phyloP scores from a whole-genome alignment of 768 basidiomycete species.

The Panaeolus papilionaceus region DNA sequence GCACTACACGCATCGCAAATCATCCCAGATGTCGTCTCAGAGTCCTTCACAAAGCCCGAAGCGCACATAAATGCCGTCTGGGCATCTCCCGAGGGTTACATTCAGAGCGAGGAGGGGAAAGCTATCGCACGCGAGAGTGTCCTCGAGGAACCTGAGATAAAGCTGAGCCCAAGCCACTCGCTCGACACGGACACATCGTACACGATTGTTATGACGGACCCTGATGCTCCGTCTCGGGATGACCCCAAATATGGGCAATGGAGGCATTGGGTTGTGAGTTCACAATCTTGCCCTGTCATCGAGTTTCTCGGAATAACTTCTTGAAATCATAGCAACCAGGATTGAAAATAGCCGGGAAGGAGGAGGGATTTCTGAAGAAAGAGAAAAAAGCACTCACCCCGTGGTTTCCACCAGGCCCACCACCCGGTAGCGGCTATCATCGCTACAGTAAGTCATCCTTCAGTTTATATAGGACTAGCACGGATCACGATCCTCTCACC shows the following conservation, averaged over 20 bases:
- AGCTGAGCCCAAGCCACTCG: slow-evolving; percentile 47
- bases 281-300: background rate
- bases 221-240: slow-evolving; percentile 58
- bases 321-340: background rate
- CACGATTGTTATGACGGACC: slow-evolving; percentile 64
- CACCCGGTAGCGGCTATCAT: slow-evolving; percentile 58
- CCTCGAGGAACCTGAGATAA: slow-evolving; percentile 55
- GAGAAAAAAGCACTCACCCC: slow-evolving; percentile 56
- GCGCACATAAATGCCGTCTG: slow-evolving; percentile 52
- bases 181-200: slow-evolving; percentile 43
- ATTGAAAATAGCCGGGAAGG: slow-evolving; percentile 28
- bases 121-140: slow-evolving; percentile 42
- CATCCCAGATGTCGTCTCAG: slow-evolving; percentile 54
- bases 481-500: background rate
- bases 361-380: slow-evolving; percentile 44
- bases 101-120: slow-evolving; percentile 40
- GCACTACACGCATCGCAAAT: slow-evolving; percentile 25
- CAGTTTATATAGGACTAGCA: background rate
- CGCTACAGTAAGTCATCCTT: slow-evolving; percentile 53
- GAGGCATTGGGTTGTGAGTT: slow-evolving; percentile 62
- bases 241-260: slow-evolving; percentile 57
- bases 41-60: slow-evolving; percentile 38
- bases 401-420: slow-evolving; percentile 63
- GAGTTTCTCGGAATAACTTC: background rate
- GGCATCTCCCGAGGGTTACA: slow-evolving; percentile 37